phyloP scores from a whole-genome alignment of 2,329 filamentous ascomycete genomes.

The Diaporthe eres region DNA sequence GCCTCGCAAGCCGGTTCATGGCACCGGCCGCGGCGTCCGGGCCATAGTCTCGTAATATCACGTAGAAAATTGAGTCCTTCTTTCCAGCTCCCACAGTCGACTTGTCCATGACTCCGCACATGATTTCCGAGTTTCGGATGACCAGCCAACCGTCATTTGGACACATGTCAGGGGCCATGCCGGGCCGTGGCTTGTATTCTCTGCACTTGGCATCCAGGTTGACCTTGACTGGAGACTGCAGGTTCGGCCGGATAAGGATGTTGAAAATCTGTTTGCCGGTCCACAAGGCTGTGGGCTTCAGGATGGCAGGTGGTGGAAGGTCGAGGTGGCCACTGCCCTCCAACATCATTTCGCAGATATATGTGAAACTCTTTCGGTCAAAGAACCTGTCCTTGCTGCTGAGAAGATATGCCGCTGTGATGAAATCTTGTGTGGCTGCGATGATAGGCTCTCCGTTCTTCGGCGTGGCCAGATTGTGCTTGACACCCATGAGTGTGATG shows the following conservation, averaged over 20 bases:
- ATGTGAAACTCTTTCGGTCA: constrained; percentile 88
- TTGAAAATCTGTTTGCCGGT: constrained; percentile 98
- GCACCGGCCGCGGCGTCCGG: constrained; percentile 88
- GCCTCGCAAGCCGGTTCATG: constrained; percentile 94
- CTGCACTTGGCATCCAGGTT: constrained; percentile 95
- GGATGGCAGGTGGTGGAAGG: constrained; percentile 86
- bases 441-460: constrained; percentile 99
- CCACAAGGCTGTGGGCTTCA: constrained; percentile 91
- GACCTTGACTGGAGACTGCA: constrained; percentile 83
- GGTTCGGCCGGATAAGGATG: constrained; percentile 90
- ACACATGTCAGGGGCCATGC: constrained; percentile 78
- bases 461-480: constrained; percentile 94
- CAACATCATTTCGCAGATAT: constrained; percentile 95
- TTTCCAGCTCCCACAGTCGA: constrained; percentile 96
- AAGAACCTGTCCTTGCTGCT: constrained; percentile 96
- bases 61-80: constrained; percentile 97
- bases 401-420: constrained; percentile 91
- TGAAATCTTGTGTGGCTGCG: constrained; percentile 99
- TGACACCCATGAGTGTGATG: constrained; percentile 97
- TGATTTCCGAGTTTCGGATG: constrained; percentile 95
- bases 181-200: constrained; percentile 77
- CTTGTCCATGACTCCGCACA: constrained; percentile 99
- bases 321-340: constrained; percentile 83
- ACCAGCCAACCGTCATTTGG: constrained; percentile 92
- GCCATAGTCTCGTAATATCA: constrained; percentile 95